Evolutionary conservation across 805 yeast species (phyloP).

Genomic region (Candida yuanshanica): DNA sequence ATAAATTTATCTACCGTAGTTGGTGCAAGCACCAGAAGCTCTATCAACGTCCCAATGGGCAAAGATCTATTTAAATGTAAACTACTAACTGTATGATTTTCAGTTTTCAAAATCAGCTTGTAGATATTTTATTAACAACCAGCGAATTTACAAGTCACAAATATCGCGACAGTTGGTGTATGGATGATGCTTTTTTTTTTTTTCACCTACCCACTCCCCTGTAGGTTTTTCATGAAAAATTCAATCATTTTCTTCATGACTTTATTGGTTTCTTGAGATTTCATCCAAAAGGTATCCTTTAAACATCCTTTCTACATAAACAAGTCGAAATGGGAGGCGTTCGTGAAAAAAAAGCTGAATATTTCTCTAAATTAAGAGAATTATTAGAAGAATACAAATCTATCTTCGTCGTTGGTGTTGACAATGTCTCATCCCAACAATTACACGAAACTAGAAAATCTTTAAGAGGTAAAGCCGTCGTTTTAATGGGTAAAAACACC

Average conservation of each 20-base stretch:
- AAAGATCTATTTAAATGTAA: no score
- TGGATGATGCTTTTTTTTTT: background rate
- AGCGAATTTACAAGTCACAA: no score
- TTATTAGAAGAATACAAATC: conserved; percentile 96
- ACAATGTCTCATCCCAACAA: conserved; percentile 99
- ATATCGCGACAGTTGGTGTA: background rate
- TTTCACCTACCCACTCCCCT: background rate
- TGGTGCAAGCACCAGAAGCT: no score
- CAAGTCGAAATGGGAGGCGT: conserved; percentile 99
- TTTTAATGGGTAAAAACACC: conserved; percentile 99
- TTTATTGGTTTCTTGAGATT: background rate
- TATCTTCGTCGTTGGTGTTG: conserved; percentile 98
- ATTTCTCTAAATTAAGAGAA: conserved; percentile 92
- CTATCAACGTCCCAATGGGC: no score
- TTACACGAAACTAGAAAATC: conserved; percentile 99
- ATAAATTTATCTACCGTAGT: no score
- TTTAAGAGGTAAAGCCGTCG: conserved; percentile 91
- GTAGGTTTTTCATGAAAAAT: conserved; percentile 2
- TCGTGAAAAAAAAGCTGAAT: conserved; percentile 95
- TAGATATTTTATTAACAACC: no score
- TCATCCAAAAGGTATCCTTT: conserved; percentile 45
- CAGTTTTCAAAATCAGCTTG: no score
- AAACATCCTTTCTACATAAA: conserved; percentile 79
- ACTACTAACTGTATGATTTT: no score
- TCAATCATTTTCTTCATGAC: background rate